These are phyloP conservation scores for Xylariales sp. DNA, from an alignment of 2,329 filamentous ascomycete species.

Conservation along the genomic window DNA sequence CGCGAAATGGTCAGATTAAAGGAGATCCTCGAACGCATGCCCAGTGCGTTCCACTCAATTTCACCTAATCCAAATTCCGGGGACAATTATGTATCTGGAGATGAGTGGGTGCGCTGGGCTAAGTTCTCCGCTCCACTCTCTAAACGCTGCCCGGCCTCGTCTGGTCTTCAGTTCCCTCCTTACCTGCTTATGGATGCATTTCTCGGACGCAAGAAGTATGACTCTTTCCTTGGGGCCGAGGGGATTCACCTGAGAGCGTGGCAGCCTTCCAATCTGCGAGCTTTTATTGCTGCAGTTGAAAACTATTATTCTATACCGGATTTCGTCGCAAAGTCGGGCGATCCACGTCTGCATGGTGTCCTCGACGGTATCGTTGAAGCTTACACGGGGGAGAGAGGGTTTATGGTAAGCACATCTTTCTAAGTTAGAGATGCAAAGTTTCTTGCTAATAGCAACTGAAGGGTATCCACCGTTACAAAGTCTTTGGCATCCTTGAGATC, in stretches of 20 bases:
- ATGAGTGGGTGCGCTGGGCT: constrained; percentile 45
- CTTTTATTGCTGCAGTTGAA: constrained; percentile 51
- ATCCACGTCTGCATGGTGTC: constrained; percentile 46
- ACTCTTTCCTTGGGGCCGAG: constrained; percentile 47
- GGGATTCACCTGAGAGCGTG: constrained; percentile 49
- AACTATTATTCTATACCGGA: constrained; percentile 50
- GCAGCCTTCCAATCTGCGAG: constrained; percentile 48
- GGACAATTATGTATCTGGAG: constrained; percentile 43
- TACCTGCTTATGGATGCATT: constrained; percentile 53
- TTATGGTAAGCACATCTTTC: constrained; percentile 33
- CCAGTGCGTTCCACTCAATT: constrained; percentile 50
- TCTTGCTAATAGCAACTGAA: too few species aligned
- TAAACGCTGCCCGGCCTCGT: constrained; percentile 44
- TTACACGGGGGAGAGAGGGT: constrained; percentile 50
- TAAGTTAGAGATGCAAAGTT: too few species aligned
- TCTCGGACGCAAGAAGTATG: constrained; percentile 44
- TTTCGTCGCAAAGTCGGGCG: constrained; percentile 45
- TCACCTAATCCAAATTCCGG: constrained; percentile 47
- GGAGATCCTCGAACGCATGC: constrained; percentile 48
- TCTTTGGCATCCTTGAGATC: constrained; percentile 51
- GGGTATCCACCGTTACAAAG: constrained; percentile 51
- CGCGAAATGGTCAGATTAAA: constrained; percentile 46
- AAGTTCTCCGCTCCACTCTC: constrained; percentile 48
- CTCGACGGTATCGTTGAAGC: constrained; percentile 51
- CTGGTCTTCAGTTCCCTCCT: constrained; percentile 47